Evolutionary conservation across 106 monocot species (phyloP).

Genomic region (Agapanthus africanus): DNA sequence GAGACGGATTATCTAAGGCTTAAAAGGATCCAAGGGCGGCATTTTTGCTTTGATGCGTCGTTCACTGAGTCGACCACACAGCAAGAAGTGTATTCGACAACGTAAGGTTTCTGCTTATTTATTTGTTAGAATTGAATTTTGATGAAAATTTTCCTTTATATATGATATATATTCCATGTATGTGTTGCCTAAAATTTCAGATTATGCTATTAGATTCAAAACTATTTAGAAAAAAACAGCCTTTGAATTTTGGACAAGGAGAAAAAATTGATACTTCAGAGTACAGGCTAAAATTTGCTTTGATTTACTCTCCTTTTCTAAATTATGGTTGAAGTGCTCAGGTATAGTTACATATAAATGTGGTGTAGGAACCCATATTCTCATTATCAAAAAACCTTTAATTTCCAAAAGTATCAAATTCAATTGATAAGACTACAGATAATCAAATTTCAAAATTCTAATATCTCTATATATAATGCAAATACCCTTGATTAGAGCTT

Average conservation of each 20-base stretch:
- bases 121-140: too few relatives aligned
- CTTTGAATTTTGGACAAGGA: too few relatives aligned
- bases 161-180: not conserved
- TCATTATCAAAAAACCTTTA: too few relatives aligned
- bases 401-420: too few relatives aligned
- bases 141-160: not conserved
- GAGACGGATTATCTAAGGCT: conserved; percentile 85
- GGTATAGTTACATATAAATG: not conserved
- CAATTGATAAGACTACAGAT: too few relatives aligned
- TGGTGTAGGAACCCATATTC: not conserved
- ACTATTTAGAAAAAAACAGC: too few relatives aligned
- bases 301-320: not conserved
- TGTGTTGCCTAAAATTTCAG: not conserved
- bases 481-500: too few relatives aligned
- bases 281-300: too few relatives aligned
- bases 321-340: not conserved
- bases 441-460: too few relatives aligned
- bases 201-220: not conserved
- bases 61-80: conserved; percentile 71
- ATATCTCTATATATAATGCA: too few relatives aligned
- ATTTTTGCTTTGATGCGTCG: conserved; percentile 88
- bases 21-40: conserved; percentile 73
- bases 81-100: conserved; percentile 69
- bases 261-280: too few relatives aligned
- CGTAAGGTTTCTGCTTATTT: too few relatives aligned